Percentiles rank a stretch among this genome's conserved stretches.
Evolutionary conservation across 2,329 filamentous ascomycete genomes (phyloP).

Genomic region (Ophiosphaerella herpotricha): DNA sequence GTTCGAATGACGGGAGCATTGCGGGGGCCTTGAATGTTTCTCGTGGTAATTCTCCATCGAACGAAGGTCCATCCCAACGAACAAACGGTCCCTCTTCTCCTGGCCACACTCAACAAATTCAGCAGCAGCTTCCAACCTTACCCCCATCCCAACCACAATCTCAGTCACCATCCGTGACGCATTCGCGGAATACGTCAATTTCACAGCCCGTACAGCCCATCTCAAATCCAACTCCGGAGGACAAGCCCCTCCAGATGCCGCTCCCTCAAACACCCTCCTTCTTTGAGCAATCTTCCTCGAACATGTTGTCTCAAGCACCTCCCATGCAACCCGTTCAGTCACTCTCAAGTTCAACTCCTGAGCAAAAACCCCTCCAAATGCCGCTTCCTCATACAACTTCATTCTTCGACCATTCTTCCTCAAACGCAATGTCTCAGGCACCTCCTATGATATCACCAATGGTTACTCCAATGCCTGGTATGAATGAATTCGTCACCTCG

Average conservation of each 20-base stretch:
- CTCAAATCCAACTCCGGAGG: constrained; percentile 40
- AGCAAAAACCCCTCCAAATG: too few relatives aligned
- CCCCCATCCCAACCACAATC: constrained; percentile 36
- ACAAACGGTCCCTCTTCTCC: constrained; percentile 26
- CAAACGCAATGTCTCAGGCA: background rate
- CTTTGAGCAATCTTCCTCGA: constrained; percentile 48
- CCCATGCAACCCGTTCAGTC: constrained; percentile 3
- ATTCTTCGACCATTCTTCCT: background rate
- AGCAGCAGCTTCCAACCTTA: constrained; percentile 18
- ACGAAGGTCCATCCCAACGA: constrained; percentile 31
- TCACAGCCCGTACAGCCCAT: constrained; percentile 38
- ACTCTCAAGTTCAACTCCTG: too few relatives aligned
- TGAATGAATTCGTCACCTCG: constrained; percentile 49
- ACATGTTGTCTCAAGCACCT: constrained; percentile 33
- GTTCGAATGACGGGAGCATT: constrained; percentile 42
- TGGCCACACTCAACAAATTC: constrained; percentile 17
- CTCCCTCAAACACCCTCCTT: constrained; percentile 44
- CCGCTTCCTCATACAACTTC: too few relatives aligned
- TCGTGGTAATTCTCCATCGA: constrained; percentile 41
- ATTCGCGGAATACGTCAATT: constrained; percentile 39
- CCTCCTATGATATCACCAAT: constrained; percentile 43
- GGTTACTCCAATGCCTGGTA: constrained; percentile 43
- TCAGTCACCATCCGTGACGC: constrained; percentile 35
- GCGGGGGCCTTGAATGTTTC: constrained; percentile 39
- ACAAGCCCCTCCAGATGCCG: constrained; percentile 33